These are phyloP conservation scores for Hebeloma cylindrosporum DNA, from an alignment of 768 basidiomycete species.

Conservation along the genomic window DNA sequence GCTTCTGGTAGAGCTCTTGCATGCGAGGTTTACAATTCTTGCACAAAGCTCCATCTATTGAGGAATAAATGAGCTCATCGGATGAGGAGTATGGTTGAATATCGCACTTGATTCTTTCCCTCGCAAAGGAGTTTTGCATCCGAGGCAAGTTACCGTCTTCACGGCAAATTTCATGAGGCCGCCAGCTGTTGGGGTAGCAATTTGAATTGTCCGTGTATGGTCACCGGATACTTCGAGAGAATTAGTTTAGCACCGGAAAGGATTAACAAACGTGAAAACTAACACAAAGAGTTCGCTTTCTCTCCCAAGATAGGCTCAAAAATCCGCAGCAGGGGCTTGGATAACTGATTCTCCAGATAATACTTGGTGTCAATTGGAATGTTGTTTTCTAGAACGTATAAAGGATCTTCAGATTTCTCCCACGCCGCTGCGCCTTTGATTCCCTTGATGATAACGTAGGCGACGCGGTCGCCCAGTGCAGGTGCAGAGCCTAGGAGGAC, in stretches of 20 bases:
- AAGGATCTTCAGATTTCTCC: slow-evolving; percentile 97
- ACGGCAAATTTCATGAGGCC: slow-evolving; percentile 99
- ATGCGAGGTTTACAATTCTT: slow-evolving; percentile 86
- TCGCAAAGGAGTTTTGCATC: slow-evolving; percentile 89
- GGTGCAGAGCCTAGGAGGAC: slow-evolving; percentile 81
- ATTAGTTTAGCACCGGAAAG: slow-evolving; percentile 11
- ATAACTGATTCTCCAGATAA: slow-evolving; percentile 96
- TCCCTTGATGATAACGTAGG: slow-evolving; percentile 97
- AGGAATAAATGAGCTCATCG: neutral
- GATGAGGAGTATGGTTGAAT: neutral
- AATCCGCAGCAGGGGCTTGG: slow-evolving; percentile 95
- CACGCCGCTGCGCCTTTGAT: slow-evolving; percentile 97
- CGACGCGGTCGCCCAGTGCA: slow-evolving; percentile 96
- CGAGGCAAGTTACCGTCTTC: slow-evolving; percentile 91
- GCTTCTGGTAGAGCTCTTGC: slow-evolving; percentile 92
- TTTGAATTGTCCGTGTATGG: slow-evolving; percentile 93
- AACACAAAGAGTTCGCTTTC: slow-evolving; percentile 80
- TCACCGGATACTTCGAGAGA: slow-evolving; percentile 81
- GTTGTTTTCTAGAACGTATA: slow-evolving; percentile 97
- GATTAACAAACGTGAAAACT: slow-evolving; percentile 9
- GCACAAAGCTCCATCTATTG: slow-evolving; percentile 86
- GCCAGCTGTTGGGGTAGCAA: slow-evolving; percentile 94
- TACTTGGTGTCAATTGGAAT: slow-evolving; percentile 98
- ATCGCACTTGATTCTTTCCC: slow-evolving; percentile 68
- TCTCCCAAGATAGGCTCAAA: slow-evolving; percentile 98